phyloP scores from a whole-genome alignment of 2,329 filamentous ascomycete genomes.

The Aspergillus pseudoglaucus region DNA sequence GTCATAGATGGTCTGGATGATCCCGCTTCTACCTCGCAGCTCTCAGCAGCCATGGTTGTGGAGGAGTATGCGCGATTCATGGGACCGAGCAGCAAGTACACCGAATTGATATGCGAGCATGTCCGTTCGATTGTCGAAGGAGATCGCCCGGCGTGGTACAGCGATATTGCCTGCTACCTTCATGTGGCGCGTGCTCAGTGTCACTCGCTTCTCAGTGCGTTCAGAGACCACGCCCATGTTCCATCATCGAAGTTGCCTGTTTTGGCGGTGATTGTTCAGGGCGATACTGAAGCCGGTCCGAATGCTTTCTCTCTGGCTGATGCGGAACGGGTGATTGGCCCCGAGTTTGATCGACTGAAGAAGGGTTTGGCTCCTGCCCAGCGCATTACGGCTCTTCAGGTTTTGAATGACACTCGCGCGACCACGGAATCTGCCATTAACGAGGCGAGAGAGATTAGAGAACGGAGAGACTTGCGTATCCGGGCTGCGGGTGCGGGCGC shows the following conservation, averaged over 20 bases:
- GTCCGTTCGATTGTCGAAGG: slow-evolving; percentile 72
- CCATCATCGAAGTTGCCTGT: slow-evolving; percentile 66
- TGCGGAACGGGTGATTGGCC: slow-evolving; percentile 77
- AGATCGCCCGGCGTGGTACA: slow-evolving; percentile 75
- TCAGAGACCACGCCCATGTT: slow-evolving; percentile 84
- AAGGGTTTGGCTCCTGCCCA: slow-evolving; percentile 84
- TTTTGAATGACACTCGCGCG: slow-evolving; percentile 69
- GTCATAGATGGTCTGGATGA: slow-evolving; percentile 64
- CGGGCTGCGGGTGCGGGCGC: slow-evolving; percentile 81
- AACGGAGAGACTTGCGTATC: slow-evolving; percentile 76
- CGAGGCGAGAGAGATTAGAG: slow-evolving; percentile 72
- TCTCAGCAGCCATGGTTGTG: slow-evolving; percentile 73
- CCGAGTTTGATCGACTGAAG: slow-evolving; percentile 83
- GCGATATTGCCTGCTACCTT: slow-evolving; percentile 82
- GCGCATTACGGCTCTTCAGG: slow-evolving; percentile 72
- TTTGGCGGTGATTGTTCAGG: slow-evolving; percentile 87
- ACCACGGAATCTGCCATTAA: slow-evolving; percentile 66
- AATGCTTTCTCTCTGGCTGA: slow-evolving; percentile 84
- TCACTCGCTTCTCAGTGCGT: slow-evolving; percentile 80
- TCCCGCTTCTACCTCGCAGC: slow-evolving; percentile 75
- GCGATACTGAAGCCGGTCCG: slow-evolving; percentile 83
- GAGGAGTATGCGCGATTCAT: slow-evolving; percentile 73
- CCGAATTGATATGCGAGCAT: slow-evolving; percentile 43
- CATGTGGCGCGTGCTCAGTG: slow-evolving; percentile 88
- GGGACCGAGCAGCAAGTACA: slow-evolving; percentile 28